Conservation (phyloP, 169 alveolate genomes). For the Eimeria acervulina region DNA sequence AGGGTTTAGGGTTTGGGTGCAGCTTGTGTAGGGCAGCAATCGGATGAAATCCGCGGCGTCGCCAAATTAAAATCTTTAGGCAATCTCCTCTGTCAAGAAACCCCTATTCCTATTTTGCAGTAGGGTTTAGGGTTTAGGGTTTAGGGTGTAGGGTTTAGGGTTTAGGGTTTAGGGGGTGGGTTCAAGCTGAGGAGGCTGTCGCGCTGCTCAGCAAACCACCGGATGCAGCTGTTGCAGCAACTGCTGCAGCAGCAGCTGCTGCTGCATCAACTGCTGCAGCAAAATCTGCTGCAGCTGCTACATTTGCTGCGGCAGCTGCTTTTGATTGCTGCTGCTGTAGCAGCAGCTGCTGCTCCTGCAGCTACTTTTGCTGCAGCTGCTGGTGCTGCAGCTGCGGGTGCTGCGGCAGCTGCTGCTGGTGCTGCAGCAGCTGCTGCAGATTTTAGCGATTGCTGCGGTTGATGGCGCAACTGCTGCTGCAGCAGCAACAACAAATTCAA, state of each 20-base stretch:
- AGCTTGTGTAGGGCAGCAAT: constrained; percentile 78
- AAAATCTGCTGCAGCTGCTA: not conserved
- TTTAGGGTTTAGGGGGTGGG: not conserved
- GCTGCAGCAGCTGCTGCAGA: not conserved
- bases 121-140: constrained; percentile 24
- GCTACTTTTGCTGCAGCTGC: too few relatives aligned
- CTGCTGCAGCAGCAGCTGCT: not conserved
- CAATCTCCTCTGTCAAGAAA: constrained; percentile 34
- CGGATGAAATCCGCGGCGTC: constrained; percentile 82
- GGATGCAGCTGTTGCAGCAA: not conserved
- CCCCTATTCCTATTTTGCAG: constrained; percentile 69
- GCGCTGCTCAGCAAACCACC: too few relatives aligned
- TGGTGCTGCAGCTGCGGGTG: too few relatives aligned
- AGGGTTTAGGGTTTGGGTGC: constrained; percentile 29
- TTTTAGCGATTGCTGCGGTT: not conserved
- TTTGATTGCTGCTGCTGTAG: not conserved
- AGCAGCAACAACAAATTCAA: not conserved
- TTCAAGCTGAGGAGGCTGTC: not conserved
- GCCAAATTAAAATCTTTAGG: constrained; percentile 44
- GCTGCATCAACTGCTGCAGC: not conserved
- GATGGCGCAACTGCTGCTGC: not conserved
- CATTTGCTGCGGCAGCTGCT: not conserved
- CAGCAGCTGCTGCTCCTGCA: not conserved
- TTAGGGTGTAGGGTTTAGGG: not conserved
- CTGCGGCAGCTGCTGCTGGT: not conserved